Base-by-base conservation (phyloP, 208 protist genomes). In the Sergeia podlipaevii region DNA sequence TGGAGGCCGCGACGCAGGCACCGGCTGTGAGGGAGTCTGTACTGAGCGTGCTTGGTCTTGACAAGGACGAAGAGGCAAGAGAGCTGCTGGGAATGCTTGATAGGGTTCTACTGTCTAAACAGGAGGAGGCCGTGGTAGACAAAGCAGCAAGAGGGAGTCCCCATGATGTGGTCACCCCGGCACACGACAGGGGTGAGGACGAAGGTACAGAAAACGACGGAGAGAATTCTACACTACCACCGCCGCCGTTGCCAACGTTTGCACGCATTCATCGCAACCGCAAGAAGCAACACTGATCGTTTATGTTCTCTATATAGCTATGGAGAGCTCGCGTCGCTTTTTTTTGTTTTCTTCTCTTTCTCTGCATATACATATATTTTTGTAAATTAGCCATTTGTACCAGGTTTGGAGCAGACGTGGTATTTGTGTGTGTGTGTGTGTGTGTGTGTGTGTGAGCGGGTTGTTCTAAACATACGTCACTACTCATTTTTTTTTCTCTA, bases 331-430 rank as follows among this genome's bases (percentile, higher is more conserved):
- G 26, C 27, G 10, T 42, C 29, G 4, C 44, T 56, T 62, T 70
- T 76, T 62, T 62, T 58, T 56, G 34, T 64, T 42, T 41, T 65
- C 32, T 47, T 76, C 33, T 24, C 48, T 62, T 62, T 66, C 43
- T 34, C 24, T 52, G 21, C 29, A 33, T n/a, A n/a, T n/a, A n/a
- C n/a, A n/a, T n/a, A n/a, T n/a, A n/a, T n/a, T n/a, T n/a, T n/a
- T n/a, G n/a, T n/a, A n/a, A n/a, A n/a, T n/a, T n/a, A n/a, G n/a
- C n/a, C n/a, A n/a, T n/a, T n/a, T n/a, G n/a, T n/a, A n/a, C n/a
- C n/a, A n/a, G n/a, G n/a, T n/a, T n/a, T n/a, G n/a, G n/a, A n/a
- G n/a, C n/a, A n/a, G n/a, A n/a, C n/a, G n/a, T n/a, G n/a, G n/a
- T n/a, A n/a, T n/a, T n/a, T n/a, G n/a, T n/a, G n/a, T n/a, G n/a